These are phyloP conservation scores for Pisolithus thermaeus DNA, from an alignment of 1,284 basidiomycete species.

Conservation along the genomic window DNA sequence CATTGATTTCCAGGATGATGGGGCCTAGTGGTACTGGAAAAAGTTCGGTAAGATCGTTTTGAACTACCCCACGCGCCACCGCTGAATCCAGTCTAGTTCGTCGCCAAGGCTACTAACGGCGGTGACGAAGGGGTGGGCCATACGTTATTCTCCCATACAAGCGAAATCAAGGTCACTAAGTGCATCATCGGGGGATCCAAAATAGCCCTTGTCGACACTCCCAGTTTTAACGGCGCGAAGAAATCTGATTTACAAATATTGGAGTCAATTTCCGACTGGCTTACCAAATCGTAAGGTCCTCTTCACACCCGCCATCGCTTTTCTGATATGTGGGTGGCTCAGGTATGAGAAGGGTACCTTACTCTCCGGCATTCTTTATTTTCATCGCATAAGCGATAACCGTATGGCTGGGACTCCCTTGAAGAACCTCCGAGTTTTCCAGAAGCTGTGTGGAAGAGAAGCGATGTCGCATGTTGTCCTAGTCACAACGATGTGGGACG, in stretches of 20 bases:
- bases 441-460: background rate
- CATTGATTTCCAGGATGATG: background rate
- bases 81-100: background rate
- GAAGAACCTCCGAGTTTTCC: background rate
- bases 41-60: background rate
- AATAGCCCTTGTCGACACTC: background rate
- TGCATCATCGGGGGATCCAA: background rate
- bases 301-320: too few relatives aligned
- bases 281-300: background rate
- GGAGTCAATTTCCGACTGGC: background rate
- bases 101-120: background rate
- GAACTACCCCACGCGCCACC: background rate
- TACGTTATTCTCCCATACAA: background rate
- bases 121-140: background rate
- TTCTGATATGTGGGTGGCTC: background rate
- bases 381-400: background rate
- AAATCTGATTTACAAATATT: background rate
- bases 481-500: constrained; percentile 13
- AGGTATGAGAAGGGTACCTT: background rate
- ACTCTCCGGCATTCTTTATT: background rate
- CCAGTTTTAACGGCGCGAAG: background rate
- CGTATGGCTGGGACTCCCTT: background rate
- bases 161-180: background rate
- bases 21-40: background rate
- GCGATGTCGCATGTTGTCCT: background rate